Evolutionary conservation across 148 eudicot genomes (phyloP).

Genomic region (Spergularia bocconei): DNA sequence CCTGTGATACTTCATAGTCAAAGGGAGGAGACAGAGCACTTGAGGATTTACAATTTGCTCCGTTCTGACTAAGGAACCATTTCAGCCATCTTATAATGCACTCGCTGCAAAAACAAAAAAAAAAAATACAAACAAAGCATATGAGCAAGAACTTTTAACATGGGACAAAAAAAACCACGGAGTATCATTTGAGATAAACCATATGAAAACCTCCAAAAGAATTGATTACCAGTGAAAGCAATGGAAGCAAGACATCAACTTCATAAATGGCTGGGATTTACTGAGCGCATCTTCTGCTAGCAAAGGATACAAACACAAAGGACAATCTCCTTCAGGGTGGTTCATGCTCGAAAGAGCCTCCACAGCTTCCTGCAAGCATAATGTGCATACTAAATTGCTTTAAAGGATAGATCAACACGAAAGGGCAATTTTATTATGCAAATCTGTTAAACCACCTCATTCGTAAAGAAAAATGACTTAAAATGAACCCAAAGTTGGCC

Average conservation of each 20-base stretch:
- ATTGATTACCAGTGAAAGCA: constrained; percentile 82
- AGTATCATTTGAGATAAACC: not conserved
- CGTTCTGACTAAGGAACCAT: constrained; percentile 59
- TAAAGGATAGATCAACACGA: not conserved
- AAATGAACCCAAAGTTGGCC: not conserved
- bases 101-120: constrained; percentile 39
- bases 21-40: constrained; percentile 28
- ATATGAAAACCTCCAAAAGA: constrained; percentile 1
- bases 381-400: constrained; percentile 17
- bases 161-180: not conserved
- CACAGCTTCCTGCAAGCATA: constrained; percentile 72
- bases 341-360: constrained; percentile 82
- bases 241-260: constrained; percentile 96
- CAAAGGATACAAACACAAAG: constrained; percentile 80
- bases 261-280: constrained; percentile 67
- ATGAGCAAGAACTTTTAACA: not conserved
- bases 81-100: constrained; percentile 90
- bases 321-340: constrained; percentile 95
- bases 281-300: constrained; percentile 48
- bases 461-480: not conserved
- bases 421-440: not conserved
- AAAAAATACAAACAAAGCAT: constrained; percentile 17
- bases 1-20: constrained; percentile 30
- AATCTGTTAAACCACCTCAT: not conserved
- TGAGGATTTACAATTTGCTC: constrained; percentile 24